Percentiles rank a stretch among this genome's conserved stretches.
These are phyloP conservation scores for Epichloe uncinata DNA, from an alignment of 2,329 filamentous ascomycete species.

Conservation along the genomic window DNA sequence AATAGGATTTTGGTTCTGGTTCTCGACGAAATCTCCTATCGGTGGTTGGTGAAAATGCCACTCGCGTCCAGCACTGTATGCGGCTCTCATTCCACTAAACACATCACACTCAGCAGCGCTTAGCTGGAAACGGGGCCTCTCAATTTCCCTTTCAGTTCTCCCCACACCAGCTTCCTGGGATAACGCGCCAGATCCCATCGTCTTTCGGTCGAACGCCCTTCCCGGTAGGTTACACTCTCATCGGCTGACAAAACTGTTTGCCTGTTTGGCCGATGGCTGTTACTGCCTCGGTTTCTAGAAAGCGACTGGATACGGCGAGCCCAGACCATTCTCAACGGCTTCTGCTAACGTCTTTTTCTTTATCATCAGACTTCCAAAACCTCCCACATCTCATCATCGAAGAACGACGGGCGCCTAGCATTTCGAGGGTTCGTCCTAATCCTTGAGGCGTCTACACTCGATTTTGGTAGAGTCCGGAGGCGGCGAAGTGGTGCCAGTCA, in stretches of 20 bases:
- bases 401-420: not conserved
- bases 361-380: not conserved
- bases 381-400: not conserved
- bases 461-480: conserved; percentile 2
- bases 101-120: conserved; percentile 3
- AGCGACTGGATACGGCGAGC: not conserved
- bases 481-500: conserved; percentile 11
- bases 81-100: conserved; percentile 3
- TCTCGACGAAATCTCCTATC: not conserved
- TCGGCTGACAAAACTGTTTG: not conserved
- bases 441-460: not conserved
- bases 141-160: conserved; percentile 6
- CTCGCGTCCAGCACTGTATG: conserved; percentile 6
- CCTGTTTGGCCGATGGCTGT: not conserved
- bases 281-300: not conserved
- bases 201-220: not conserved
- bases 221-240: conserved; percentile 3
- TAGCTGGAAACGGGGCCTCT: conserved; percentile 5
- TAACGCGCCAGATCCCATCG: conserved; percentile 5
- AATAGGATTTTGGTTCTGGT: not conserved
- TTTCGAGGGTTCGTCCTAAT: not conserved
- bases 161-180: conserved; percentile 5
- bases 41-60: not conserved
- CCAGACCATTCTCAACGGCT: not conserved
- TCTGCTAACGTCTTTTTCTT: conserved; percentile 2